Percentiles rank a stretch among this genome's conserved stretches.
phyloP scores from a whole-genome alignment of 208 protist species.

The Chromosphaera perkinsii region DNA sequence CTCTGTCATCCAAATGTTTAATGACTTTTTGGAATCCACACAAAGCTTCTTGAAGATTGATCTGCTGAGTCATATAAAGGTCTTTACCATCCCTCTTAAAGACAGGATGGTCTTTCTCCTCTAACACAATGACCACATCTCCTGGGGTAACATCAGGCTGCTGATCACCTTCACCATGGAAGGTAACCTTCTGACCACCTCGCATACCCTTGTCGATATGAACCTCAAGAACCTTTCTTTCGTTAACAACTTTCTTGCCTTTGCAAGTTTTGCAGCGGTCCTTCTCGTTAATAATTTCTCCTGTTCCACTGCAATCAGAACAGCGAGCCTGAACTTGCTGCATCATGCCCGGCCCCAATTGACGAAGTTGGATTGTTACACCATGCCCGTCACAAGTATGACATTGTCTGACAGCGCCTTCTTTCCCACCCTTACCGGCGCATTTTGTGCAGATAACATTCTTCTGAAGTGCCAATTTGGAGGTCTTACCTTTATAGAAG shows the following conservation, averaged over 20 bases:
- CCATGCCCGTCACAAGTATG: slow-evolving; percentile 81
- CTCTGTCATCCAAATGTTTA: slow-evolving; percentile 46
- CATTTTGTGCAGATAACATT: slow-evolving; percentile 61
- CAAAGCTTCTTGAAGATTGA: slow-evolving; percentile 85
- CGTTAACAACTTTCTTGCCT: slow-evolving; percentile 84
- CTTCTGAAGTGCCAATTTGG: slow-evolving; percentile 84
- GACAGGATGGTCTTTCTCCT: slow-evolving; percentile 82
- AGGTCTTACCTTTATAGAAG: slow-evolving; percentile 92
- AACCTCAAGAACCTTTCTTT: slow-evolving; percentile 91
- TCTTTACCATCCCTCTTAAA: slow-evolving; percentile 89
- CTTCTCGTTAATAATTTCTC: slow-evolving; percentile 68
- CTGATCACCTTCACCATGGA: slow-evolving; percentile 74
- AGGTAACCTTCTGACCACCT: slow-evolving; percentile 85
- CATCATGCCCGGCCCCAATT: slow-evolving; percentile 90
- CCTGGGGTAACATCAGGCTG: slow-evolving; percentile 69
- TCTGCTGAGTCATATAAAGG: slow-evolving; percentile 78
- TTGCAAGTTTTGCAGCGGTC: slow-evolving; percentile 86
- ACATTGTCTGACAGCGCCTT: slow-evolving; percentile 11
- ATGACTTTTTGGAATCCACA: slow-evolving; percentile 60
- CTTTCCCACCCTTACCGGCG: slow-evolving; percentile 55
- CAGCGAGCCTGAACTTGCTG: slow-evolving; percentile 90
- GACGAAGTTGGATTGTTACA: slow-evolving; percentile 77
- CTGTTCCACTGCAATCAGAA: slow-evolving; percentile 73
- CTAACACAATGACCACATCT: slow-evolving; percentile 93
- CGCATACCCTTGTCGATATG: slow-evolving; percentile 93